These are phyloP conservation scores for Salix suchowensis DNA, from an alignment of 345 rosid species.

Conservation along the genomic window DNA sequence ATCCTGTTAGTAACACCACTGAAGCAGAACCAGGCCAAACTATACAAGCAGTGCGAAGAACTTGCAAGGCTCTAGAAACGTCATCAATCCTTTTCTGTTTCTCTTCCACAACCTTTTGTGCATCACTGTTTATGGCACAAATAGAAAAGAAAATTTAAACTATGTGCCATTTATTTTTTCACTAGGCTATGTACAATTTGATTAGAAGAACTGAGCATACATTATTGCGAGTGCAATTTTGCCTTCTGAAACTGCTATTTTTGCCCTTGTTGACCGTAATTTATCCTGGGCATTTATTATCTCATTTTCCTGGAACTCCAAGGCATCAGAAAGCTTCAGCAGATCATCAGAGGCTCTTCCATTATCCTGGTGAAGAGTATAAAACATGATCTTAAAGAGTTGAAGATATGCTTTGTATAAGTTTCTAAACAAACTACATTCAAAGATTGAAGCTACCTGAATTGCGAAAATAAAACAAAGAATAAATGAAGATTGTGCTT, in stretches of 20 bases:
- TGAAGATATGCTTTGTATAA: constrained; percentile 1
- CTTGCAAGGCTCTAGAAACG: constrained; percentile 53
- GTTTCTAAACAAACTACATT: neutral
- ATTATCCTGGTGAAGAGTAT: constrained; percentile 28
- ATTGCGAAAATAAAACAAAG: neutral
- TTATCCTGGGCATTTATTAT: constrained; percentile 59
- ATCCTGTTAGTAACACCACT: constrained; percentile 79
- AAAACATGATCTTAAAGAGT: constrained; percentile 14
- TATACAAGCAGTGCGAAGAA: constrained; percentile 62
- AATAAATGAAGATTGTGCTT: neutral
- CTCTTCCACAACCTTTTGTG: constrained; percentile 64
- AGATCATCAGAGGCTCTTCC: constrained; percentile 33
- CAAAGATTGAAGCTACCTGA: neutral
- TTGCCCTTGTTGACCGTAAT: constrained; percentile 77
- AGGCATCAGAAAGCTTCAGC: constrained; percentile 63
- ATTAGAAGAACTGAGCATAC: constrained; percentile 33
- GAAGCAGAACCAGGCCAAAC: constrained; percentile 85
- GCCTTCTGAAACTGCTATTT: constrained; percentile 78
- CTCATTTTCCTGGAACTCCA: constrained; percentile 83
- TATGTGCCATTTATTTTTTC: neutral
- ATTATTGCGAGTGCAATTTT: constrained; percentile 75
- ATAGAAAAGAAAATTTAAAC: constrained; percentile 2
- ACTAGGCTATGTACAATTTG: neutral
- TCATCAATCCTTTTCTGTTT: constrained; percentile 69
- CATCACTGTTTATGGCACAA: constrained; percentile 43